Percentiles rank a stretch among this genome's conserved stretches.
Evolutionary conservation across 2,329 filamentous ascomycete genomes (phyloP).

Genomic region (Macrophomina tecta): DNA sequence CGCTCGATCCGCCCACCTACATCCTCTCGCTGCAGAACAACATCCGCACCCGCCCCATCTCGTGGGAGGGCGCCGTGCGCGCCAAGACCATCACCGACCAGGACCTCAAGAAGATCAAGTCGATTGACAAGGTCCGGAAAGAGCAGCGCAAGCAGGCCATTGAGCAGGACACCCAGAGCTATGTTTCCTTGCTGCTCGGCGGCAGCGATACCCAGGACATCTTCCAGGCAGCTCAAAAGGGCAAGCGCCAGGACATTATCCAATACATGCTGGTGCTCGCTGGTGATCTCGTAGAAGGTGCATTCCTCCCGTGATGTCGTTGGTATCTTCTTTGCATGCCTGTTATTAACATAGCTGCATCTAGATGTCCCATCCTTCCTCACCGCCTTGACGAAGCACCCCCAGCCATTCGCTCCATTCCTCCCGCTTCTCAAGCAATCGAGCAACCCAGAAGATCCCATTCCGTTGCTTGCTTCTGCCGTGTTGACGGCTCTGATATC

Average conservation of each 20-base stretch:
- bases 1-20: conserved; percentile 89
- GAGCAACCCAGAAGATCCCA: conserved; percentile 80
- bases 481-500: conserved; percentile 83
- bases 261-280: conserved; percentile 94
- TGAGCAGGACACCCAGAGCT: conserved; percentile 79
- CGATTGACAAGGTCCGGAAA: conserved; percentile 93
- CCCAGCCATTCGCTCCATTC: conserved; percentile 76
- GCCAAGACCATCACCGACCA: conserved; percentile 92
- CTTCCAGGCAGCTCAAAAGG: conserved; percentile 73
- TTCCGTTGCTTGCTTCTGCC: conserved; percentile 87
- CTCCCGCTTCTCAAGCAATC: conserved; percentile 84
- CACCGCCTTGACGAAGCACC: conserved; percentile 74
- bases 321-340: too few relatives aligned
- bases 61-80: conserved; percentile 95
- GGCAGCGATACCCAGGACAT: conserved; percentile 70
- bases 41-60: conserved; percentile 92
- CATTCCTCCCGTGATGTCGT: conserved; percentile 3
- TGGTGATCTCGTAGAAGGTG: conserved; percentile 86
- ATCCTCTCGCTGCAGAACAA: conserved; percentile 91
- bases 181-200: conserved; percentile 80
- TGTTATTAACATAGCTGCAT: neutral
- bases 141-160: conserved; percentile 86
- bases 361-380: conserved; percentile 80
- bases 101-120: conserved; percentile 93
- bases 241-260: conserved; percentile 85